Evolutionary conservation across 176 grass and related monocot species (phyloP).

Genomic region (Eragrostis nindensis): DNA sequence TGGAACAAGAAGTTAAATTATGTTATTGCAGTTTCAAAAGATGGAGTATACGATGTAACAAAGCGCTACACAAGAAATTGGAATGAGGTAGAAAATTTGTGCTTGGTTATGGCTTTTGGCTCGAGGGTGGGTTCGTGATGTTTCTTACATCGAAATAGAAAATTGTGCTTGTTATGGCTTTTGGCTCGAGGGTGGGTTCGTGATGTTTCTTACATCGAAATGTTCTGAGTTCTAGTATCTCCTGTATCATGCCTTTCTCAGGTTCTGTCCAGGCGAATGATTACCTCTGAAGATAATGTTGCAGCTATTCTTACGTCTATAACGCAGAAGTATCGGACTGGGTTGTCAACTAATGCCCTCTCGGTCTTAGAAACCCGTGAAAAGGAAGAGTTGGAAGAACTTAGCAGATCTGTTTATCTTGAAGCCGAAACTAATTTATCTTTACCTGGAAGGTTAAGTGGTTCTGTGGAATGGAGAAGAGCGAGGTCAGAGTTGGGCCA

Average conservation of each 20-base stretch:
- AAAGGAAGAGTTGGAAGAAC: constrained; percentile 80
- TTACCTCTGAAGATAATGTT: constrained; percentile 70
- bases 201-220: not conserved
- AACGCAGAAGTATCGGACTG: constrained; percentile 65
- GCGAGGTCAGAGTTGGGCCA: constrained; percentile 78
- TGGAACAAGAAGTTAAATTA: constrained; percentile 98
- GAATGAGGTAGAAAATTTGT: constrained; percentile 67
- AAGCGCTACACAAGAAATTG: constrained; percentile 96
- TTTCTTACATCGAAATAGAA: no score
- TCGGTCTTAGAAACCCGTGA: constrained; percentile 57
- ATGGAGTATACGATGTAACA: constrained; percentile 84
- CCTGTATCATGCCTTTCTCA: constrained; percentile 41
- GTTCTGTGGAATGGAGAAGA: constrained; percentile 87
- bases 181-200: not conserved
- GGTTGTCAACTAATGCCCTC: constrained; percentile 59
- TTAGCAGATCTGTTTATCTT: constrained; percentile 68
- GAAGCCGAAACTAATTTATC: constrained; percentile 55
- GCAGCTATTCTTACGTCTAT: constrained; percentile 68
- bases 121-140: no score
- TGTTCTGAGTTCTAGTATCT: constrained; percentile 12
- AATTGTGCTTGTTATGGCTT: no score
- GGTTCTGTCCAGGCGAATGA: constrained; percentile 78
- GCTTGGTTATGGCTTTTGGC: constrained; percentile 10
- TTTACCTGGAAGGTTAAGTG: constrained; percentile 97
- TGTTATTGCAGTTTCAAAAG: constrained; percentile 82